phyloP scores from a whole-genome alignment of 768 basidiomycete genomes.

The Chlorophyllum brunneum region DNA sequence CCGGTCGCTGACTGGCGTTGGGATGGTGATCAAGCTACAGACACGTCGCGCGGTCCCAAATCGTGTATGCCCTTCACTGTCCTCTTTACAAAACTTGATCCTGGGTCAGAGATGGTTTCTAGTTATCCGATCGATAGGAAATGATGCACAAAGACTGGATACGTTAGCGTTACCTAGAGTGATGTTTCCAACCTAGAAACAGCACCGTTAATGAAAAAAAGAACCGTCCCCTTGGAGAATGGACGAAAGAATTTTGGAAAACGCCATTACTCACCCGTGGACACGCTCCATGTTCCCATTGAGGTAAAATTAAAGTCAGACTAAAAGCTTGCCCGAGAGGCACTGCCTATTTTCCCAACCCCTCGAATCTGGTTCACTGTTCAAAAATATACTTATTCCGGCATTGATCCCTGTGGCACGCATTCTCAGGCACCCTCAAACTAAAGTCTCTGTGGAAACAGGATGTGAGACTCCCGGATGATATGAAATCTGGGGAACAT shows the following conservation, averaged over 20 bases:
- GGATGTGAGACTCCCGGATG: neutral
- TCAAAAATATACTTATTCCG: constrained; percentile 8
- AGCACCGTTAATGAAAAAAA: neutral
- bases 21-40: too few relatives aligned
- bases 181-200: neutral
- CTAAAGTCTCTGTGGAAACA: neutral
- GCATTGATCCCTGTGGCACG: neutral
- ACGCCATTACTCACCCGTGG: neutral
- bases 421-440: constrained; percentile 1
- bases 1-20: constrained; percentile 8
- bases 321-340: neutral
- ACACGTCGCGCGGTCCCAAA: too few relatives aligned
- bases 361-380: too few relatives aligned
- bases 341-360: too few relatives aligned
- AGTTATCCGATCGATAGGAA: too few relatives aligned
- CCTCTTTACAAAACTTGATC: too few relatives aligned
- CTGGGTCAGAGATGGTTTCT: too few relatives aligned
- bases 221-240: neutral
- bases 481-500: constrained; percentile 1
- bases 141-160: neutral
- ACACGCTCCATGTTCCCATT: neutral
- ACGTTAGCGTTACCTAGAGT: neutral
- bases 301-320: neutral
- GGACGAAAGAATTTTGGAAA: neutral
- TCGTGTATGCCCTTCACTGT: too few relatives aligned